These are phyloP conservation scores for Mycotypha africana DNA, from an alignment of 371 early-diverging fungal species.

Conservation along the genomic window DNA sequence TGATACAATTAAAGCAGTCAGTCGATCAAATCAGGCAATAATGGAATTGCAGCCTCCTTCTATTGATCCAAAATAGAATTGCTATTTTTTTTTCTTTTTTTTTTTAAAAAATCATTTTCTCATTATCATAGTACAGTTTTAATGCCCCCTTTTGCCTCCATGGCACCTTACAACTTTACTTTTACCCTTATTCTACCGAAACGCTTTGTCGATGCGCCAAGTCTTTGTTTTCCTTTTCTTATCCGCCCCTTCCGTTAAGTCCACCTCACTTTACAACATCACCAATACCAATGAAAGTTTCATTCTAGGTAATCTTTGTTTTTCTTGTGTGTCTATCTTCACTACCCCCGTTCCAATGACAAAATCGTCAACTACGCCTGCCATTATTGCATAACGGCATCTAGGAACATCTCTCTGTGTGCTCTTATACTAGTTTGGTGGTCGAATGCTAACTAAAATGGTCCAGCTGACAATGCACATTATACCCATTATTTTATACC, in stretches of 20 bases:
- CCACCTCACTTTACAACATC: conserved; percentile 10
- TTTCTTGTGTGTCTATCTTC: conserved; percentile 10
- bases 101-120: conserved; percentile 6
- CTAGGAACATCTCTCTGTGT: conserved; percentile 7
- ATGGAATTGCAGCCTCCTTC: conserved; percentile 5
- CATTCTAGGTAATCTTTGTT: conserved; percentile 9
- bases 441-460: conserved; percentile 5
- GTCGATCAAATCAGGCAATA: conserved; percentile 9
- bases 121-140: conserved; percentile 10
- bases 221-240: no score
- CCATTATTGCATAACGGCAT: conserved; percentile 8
- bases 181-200: no score
- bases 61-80: conserved; percentile 10
- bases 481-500: conserved; percentile 7
- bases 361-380: conserved; percentile 5
- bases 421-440: conserved; percentile 2
- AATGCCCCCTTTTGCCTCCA: no score
- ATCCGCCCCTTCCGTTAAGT: no score
- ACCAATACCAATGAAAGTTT: conserved; percentile 11
- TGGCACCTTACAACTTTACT: no score
- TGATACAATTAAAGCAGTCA: conserved; percentile 7
- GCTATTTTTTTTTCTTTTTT: no score
- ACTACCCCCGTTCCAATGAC: conserved; percentile 9
- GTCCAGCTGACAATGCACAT: conserved; percentile 6
- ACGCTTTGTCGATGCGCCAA: no score